These are phyloP conservation scores for Stereum hirsutum DNA, from an alignment of 1,284 basidiomycete species.

Conservation along the genomic window DNA sequence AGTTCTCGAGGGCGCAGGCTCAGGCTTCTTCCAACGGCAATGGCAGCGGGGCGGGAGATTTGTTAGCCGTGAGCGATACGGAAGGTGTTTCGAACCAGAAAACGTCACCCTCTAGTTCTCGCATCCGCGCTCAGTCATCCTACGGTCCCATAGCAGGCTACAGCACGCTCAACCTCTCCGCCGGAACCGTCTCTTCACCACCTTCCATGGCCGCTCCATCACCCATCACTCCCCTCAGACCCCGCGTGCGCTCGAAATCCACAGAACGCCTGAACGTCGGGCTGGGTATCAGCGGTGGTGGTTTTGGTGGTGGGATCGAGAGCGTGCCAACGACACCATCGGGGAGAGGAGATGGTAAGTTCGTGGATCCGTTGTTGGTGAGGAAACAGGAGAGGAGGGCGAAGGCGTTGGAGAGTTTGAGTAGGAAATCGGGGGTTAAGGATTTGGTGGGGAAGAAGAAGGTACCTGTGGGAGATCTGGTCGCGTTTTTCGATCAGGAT, in stretches of 20 bases:
- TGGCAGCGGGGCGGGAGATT: not conserved
- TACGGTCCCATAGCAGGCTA: constrained; percentile 14
- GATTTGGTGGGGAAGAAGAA: constrained; percentile 40
- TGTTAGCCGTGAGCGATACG: not conserved
- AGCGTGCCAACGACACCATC: constrained; percentile 10
- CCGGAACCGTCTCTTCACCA: constrained; percentile 17
- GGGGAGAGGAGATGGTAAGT: constrained; percentile 27
- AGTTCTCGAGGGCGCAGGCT: constrained; percentile 22
- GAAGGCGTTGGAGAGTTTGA: constrained; percentile 27
- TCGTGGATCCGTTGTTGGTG: constrained; percentile 66
- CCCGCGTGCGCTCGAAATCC: constrained; percentile 42
- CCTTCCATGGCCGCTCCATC: constrained; percentile 20
- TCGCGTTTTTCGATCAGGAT: constrained; percentile 76
- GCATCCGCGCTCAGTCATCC: constrained; percentile 1
- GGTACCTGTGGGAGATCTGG: constrained; percentile 63
- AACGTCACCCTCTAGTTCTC: not conserved
- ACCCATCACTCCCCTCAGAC: constrained; percentile 27
- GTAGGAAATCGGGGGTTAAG: constrained; percentile 22
- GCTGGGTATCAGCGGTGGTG: constrained; percentile 14
- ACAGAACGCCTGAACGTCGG: constrained; percentile 34
- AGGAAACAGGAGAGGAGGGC: constrained; percentile 51
- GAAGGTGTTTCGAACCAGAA: too few species aligned
- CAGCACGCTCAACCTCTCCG: constrained; percentile 15
- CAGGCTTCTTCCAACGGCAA: not conserved
- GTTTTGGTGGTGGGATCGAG: not conserved